Conservation (phyloP, 306 rosid genomes). For the Vigna angularis region DNA sequence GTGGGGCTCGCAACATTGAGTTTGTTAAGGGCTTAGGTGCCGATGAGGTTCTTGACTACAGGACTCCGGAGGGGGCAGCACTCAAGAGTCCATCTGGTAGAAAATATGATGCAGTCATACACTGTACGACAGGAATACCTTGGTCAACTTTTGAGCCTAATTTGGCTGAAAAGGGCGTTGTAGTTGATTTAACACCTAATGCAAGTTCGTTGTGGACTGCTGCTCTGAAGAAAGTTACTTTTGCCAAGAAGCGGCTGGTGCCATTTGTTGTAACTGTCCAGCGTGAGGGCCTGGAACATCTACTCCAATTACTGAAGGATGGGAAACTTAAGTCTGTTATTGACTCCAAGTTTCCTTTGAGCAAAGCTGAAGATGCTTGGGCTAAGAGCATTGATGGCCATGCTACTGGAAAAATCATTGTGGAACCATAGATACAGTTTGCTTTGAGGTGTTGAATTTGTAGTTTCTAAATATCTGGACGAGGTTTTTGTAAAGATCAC, state of each 20-base stretch:
- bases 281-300: conserved; percentile 58
- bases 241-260: conserved; percentile 66
- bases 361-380: conserved; percentile 85
- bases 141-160: conserved; percentile 71
- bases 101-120: conserved; percentile 66
- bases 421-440: conserved; percentile 55
- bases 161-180: conserved; percentile 59
- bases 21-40: conserved; percentile 72
- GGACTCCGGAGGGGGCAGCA: conserved; percentile 64
- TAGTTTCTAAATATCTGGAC: conserved; percentile 14
- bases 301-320: conserved; percentile 59
- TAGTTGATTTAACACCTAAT: conserved; percentile 63
- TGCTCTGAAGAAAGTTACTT: conserved; percentile 59
- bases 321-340: conserved; percentile 65
- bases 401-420: conserved; percentile 74
- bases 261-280: conserved; percentile 45
- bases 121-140: conserved; percentile 60
- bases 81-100: conserved; percentile 69
- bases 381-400: conserved; percentile 70
- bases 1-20: conserved; percentile 70
- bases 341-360: conserved; percentile 62
- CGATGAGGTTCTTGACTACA: conserved; percentile 81
- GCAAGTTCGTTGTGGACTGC: conserved; percentile 33
- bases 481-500: conserved; percentile 15
- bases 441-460: conserved; percentile 29